Percentiles rank a stretch among this genome's conserved stretches.
phyloP scores from a whole-genome alignment of 2,329 filamentous ascomycete genomes.

The Fusarium nodosum region DNA sequence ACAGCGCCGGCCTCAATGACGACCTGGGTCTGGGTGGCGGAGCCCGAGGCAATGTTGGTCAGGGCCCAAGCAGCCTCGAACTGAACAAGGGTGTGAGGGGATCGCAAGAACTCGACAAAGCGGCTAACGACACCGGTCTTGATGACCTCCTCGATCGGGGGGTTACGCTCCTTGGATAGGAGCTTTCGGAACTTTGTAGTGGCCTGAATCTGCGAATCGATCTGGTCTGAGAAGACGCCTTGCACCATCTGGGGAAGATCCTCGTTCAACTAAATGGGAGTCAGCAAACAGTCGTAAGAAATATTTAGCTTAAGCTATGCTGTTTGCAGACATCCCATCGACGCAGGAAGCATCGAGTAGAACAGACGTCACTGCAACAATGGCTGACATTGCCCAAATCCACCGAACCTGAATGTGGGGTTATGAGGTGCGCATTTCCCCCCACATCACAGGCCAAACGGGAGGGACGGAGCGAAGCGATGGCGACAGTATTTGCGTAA shows the following conservation, averaged over 20 bases:
- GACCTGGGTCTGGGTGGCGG: conserved; percentile 96
- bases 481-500: conserved; percentile 26
- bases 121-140: conserved; percentile 97
- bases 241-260: conserved; percentile 98
- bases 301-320: conserved; percentile 8
- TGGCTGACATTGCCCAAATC: conserved; percentile 34
- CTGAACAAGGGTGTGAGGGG: conserved; percentile 96
- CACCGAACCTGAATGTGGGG: conserved; percentile 52
- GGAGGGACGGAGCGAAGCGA: conserved; percentile 40
- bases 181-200: conserved; percentile 99
- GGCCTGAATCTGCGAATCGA: conserved; percentile 95
- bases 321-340: conserved; percentile 4
- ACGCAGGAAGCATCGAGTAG: conserved; percentile 21
- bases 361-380: conserved; percentile 16
- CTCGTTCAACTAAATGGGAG: conserved; percentile 81
- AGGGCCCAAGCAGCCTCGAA: conserved; percentile 99
- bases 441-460: conserved; percentile 51
- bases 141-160: conserved; percentile 98
- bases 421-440: conserved; percentile 50
- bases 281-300: conserved; percentile 38
- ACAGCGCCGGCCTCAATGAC: conserved; percentile 98
- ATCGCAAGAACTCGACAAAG: conserved; percentile 98
- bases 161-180: conserved; percentile 98
- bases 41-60: conserved; percentile 99
- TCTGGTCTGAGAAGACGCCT: conserved; percentile 98